Conservation (phyloP, 352 stramenopile species). For the Globisporangium uncinulatum region DNA sequence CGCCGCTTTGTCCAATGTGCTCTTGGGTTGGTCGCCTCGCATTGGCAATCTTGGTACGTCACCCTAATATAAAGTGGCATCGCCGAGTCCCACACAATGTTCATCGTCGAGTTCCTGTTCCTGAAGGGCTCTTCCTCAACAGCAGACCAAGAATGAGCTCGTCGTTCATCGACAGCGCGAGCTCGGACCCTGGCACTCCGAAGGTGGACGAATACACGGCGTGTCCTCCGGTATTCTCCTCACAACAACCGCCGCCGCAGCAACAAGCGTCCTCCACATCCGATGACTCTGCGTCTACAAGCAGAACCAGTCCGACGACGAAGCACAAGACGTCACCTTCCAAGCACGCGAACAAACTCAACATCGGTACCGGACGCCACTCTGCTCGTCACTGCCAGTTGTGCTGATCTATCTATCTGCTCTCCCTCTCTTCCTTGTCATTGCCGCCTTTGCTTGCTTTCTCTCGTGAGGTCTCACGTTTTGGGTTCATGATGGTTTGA, state of each 20-base stretch:
- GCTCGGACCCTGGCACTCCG: too few relatives aligned
- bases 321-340: conserved; percentile 10
- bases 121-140: too few relatives aligned
- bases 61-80: too few relatives aligned
- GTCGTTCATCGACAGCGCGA: too few relatives aligned
- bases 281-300: background rate
- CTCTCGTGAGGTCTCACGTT: background rate
- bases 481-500: background rate
- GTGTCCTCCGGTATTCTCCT: too few relatives aligned
- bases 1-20: too few relatives aligned
- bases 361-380: conserved; percentile 20
- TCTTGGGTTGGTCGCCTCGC: too few relatives aligned
- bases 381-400: background rate
- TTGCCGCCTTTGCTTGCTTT: background rate
- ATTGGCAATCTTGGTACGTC: too few relatives aligned
- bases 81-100: too few relatives aligned
- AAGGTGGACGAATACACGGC: too few relatives aligned
- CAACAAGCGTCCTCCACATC: background rate
- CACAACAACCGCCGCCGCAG: background rate
- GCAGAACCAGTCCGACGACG: background rate
- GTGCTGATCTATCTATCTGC: background rate
- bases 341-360: conserved; percentile 32
- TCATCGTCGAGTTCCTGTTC: too few relatives aligned
- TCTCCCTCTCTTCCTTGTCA: background rate
- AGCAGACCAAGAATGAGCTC: too few relatives aligned